These are phyloP conservation scores for Aspergillus saccharolyticus DNA, from an alignment of 495 filamentous ascomycete species.

Conservation along the genomic window DNA sequence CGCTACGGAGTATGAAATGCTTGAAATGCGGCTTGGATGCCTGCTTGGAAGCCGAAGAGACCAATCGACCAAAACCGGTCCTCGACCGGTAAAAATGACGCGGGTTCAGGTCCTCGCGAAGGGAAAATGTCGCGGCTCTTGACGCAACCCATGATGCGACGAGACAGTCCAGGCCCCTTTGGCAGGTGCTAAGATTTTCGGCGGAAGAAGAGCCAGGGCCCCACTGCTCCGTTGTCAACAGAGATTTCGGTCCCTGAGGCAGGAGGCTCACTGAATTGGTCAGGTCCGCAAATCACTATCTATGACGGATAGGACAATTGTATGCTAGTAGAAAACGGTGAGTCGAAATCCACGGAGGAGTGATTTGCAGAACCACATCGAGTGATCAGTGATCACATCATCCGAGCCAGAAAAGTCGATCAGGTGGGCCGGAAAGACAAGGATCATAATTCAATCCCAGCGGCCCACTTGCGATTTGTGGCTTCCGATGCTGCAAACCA, in stretches of 20 bases:
- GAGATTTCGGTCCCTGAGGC: neutral
- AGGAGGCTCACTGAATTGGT: neutral
- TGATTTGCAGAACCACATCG: slow-evolving; percentile 13
- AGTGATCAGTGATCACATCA: slow-evolving; percentile 10
- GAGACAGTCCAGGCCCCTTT: neutral
- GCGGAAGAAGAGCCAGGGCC: neutral
- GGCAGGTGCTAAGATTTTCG: neutral
- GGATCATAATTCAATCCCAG: neutral
- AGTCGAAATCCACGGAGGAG: slow-evolving; percentile 10
- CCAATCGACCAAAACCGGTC: neutral
- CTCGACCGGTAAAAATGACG: slow-evolving; percentile 4
- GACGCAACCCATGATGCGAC: slow-evolving; percentile 19
- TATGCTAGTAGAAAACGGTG: slow-evolving; percentile 3
- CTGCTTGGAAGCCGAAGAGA: neutral
- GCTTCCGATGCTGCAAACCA: neutral
- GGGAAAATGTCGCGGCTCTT: slow-evolving; percentile 11
- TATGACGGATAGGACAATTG: neutral
- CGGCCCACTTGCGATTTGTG: neutral
- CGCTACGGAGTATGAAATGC: neutral
- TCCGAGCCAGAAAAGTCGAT: slow-evolving; percentile 16
- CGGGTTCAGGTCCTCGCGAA: neutral
- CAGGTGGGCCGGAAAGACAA: slow-evolving; percentile 10
- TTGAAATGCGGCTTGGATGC: neutral
- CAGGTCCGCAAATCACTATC: neutral
- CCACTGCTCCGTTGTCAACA: slow-evolving; percentile 3